These are phyloP conservation scores for Ilyonectria sp. DNA, from an alignment of 2,329 filamentous ascomycete genomes.

Conservation along the genomic window DNA sequence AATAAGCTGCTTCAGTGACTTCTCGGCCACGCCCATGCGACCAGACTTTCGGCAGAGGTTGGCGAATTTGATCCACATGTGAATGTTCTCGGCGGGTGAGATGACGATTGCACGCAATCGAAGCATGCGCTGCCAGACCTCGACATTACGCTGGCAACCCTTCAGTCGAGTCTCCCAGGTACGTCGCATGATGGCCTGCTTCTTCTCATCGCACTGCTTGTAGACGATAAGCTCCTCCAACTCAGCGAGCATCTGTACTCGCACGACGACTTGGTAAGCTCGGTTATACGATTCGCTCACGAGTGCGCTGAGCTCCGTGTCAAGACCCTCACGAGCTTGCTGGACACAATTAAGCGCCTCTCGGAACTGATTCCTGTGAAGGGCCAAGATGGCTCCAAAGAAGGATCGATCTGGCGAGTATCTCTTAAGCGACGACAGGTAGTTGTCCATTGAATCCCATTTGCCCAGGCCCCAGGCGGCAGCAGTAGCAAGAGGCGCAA, in stretches of 20 bases:
- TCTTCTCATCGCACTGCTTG: slow-evolving; percentile 92
- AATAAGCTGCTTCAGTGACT: slow-evolving; percentile 92
- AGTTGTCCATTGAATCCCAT: slow-evolving; percentile 99
- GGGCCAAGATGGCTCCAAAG: slow-evolving; percentile 94
- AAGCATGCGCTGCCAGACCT: slow-evolving; percentile 99
- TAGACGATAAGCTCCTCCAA: slow-evolving; percentile 98
- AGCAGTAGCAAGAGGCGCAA: slow-evolving; percentile 93
- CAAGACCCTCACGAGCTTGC: slow-evolving; percentile 91
- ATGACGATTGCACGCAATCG: slow-evolving; percentile 95
- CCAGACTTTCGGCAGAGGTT: slow-evolving; percentile 98
- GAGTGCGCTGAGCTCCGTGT: slow-evolving; percentile 94
- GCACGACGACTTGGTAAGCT: slow-evolving; percentile 97
- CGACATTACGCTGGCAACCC: slow-evolving; percentile 96
- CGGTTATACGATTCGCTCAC: slow-evolving; percentile 99
- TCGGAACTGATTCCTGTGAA: slow-evolving; percentile 96
- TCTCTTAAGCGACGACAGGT: slow-evolving; percentile 94
- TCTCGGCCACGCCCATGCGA: slow-evolving; percentile 94
- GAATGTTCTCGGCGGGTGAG: slow-evolving; percentile 91
- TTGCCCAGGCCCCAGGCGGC: slow-evolving; percentile 97
- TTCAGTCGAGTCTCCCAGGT: slow-evolving; percentile 97
- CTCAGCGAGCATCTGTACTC: slow-evolving; percentile 98
- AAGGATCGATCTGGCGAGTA: slow-evolving; percentile 95
- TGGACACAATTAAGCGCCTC: slow-evolving; percentile 92
- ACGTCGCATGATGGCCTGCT: slow-evolving; percentile 89
- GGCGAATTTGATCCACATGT: slow-evolving; percentile 99